Evolutionary conservation across 148 eudicot species (phyloP), one percentile per base, ranked within the genome.

Genomic region (Silene uniflora): DNA sequence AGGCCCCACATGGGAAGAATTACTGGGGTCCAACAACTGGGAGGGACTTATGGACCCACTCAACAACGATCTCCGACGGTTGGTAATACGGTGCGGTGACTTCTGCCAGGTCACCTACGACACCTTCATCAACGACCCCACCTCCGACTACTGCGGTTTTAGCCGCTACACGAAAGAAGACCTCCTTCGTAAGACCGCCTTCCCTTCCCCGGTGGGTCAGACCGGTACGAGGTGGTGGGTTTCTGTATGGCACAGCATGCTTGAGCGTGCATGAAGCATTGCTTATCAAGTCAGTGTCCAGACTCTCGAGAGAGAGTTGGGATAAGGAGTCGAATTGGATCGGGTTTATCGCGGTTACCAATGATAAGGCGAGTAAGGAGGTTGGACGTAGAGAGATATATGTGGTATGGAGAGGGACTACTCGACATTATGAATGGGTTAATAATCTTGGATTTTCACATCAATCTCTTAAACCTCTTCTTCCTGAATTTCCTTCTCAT

Each of bases 51-150:
- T 92, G 0, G 85, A 87, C 67, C 97, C 97, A 18, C 72, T 90
- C 7, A 78, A 87, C 80, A 74, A 83, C 67, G 59, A 67, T 19
- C 92, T 92, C 76, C 89, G 91, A 3, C 80, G 69, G 54, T 86
- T 90, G 52, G 86, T 92, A 39, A 88, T 92, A 72, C 92, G 88
- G 3, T 88, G 90, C 35, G 97, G 97, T 64, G 95, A 90, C 76
- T 77, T 92, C 62, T 88, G 91, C 62, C 97, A 92, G 42, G 94
- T 87, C 73, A 92, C 97, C 1, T 92, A 92, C 80, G 92, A 75
- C 73, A 77, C 81, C 49, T 83, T 83, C 81, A 83, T 80, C 69
- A 83, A 83, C 76, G 83, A 83, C 70, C 73, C 55, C 0, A 68
- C 58, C 65, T 83, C 86, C 29, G 61, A 59, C 49, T 83, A 79